Base-by-base conservation (phyloP, 805 yeast genomes). In the Helenozyma rhizophorensis region DNA sequence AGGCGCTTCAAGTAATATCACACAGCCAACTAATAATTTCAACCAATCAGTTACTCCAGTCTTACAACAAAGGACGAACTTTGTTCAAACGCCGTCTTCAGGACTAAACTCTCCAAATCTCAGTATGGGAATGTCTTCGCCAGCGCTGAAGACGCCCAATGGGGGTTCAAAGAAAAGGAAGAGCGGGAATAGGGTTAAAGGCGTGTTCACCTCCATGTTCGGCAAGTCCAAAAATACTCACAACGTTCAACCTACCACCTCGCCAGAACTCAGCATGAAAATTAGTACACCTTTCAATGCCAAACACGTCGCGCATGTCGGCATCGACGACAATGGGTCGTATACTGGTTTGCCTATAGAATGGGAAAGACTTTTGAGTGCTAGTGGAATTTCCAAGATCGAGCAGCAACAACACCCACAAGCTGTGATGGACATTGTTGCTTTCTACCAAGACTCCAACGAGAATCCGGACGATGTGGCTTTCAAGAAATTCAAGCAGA, bases 251-350 rank as follows among this genome's bases (percentile, higher is more conserved):
- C 25, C 35, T 9, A 23, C 42, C 6, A 25, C 44, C 2, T 42
- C 47, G 16, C 43, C 49, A 15, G 42, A 47, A 21, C 34, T 43
- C 16, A 63, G 59, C 48, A 63, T 64, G 65, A 78, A 78, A 45
- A 93, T 90, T 31, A 84, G 95, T n/a, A 80, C 87, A 0, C 98
- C 98, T 0, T 87, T 82, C 56, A 87, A 86, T 50, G 83, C 93
- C 12, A 80, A 85, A 51, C 96, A 89, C 52, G 82, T 87, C 22
- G 87, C 93, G 12, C 97, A 93, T 51, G 97, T 93, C 8, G 96
- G 95, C 15, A 80, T 85, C 30, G 96, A 90, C 56, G 76, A 74
- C 42, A 75, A 87, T 14, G 96, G 96, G 9, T 83, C 84, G 27
- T 90, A 83, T 55, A 86, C 93, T 1, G 97, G 97, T 2, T 65